Base-by-base conservation (phyloP, 805 yeast species). In the Yamadazyma paraphyllophila region DNA sequence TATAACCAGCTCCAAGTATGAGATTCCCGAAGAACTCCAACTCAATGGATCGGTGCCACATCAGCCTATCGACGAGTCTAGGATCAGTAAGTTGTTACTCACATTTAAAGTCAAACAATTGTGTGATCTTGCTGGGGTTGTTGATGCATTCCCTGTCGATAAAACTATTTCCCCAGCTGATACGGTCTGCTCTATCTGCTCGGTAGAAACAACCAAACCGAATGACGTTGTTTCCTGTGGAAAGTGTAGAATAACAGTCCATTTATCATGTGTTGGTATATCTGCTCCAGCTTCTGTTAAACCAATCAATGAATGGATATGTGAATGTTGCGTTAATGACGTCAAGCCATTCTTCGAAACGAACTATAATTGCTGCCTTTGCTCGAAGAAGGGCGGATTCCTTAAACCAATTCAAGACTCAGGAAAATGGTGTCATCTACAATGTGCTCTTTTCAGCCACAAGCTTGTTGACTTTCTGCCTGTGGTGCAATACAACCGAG, bases 291-390 rank as follows among this genome's bases (percentile, higher is more conserved):
- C 25, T 8, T 9, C 32, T 4, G 44, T 52, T 17, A 57, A 46
- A n/a, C 53, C 58, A 4, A 54, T 54, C 8, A 68, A 58, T 29
- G 76, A 74, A 45, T 89, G 97, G 97, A 66, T 74, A 20, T 90
- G 97, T 65, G 96, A 88, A 54, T 73, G 82, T 1, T 90, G 97
- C 59, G 71, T 81, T 4, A 88, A 88, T 57, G 85, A 82, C 40
- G 60, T 80, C 42, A 77, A 79, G 49, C 92, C 94, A 0, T 51
- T 75, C 2, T 68, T 72, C 31, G 73, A 82, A 2, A 76, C 83
- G 0, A 66, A 75, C 15, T 83, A 85, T 57, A 63, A 74, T 2
- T 89, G 97, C 60, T 65, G 71, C 12, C 58, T 89, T n/a, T 90
- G 97, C 61, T 62, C 69, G 36, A 7, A 59, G 63, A 2, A 41